These are phyloP conservation scores for Phycomyces nitens DNA, from an alignment of 192 early-diverging fungal genomes.

Conservation along the genomic window DNA sequence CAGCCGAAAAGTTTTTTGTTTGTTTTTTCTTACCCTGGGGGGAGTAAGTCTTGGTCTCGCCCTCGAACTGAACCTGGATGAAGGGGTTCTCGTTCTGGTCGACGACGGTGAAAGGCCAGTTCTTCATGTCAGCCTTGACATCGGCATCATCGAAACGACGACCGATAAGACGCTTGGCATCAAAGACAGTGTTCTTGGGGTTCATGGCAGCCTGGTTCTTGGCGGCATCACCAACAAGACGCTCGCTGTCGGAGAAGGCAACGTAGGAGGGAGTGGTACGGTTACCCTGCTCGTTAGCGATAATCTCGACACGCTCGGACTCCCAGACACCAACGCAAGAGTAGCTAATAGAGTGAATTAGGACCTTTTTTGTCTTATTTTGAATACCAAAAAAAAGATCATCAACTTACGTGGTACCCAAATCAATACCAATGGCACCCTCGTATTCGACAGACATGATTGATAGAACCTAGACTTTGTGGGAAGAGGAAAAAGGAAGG, in stretches of 20 bases:
- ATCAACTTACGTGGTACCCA: conserved; percentile 51
- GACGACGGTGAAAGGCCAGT: conserved; percentile 83
- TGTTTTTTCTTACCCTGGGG: conserved; percentile 56
- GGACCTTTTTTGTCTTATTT: conserved; percentile 25
- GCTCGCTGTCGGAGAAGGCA: conserved; percentile 75
- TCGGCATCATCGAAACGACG: conserved; percentile 80
- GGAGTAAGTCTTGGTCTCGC: conserved; percentile 75
- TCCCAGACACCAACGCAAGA: conserved; percentile 85
- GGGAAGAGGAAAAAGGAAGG: conserved; percentile 23
- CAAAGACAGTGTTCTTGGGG: conserved; percentile 88
- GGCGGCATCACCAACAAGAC: conserved; percentile 83
- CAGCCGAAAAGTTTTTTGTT: background rate
- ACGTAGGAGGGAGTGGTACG: conserved; percentile 87
- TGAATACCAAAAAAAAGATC: background rate
- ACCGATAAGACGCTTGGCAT: conserved; percentile 89
- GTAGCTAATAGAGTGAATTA: conserved; percentile 96
- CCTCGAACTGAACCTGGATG: conserved; percentile 81
- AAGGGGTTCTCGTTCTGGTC: conserved; percentile 66
- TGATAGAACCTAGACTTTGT: conserved; percentile 17
- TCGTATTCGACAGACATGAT: conserved; percentile 38
- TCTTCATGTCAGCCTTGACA: conserved; percentile 77
- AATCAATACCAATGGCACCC: conserved; percentile 42
- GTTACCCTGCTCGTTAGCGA: conserved; percentile 89
- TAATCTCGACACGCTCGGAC: conserved; percentile 95
- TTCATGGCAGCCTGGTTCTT: conserved; percentile 91